Conservation (phyloP, 1,284 basidiomycete species). For the Heliocybe sulcata region DNA sequence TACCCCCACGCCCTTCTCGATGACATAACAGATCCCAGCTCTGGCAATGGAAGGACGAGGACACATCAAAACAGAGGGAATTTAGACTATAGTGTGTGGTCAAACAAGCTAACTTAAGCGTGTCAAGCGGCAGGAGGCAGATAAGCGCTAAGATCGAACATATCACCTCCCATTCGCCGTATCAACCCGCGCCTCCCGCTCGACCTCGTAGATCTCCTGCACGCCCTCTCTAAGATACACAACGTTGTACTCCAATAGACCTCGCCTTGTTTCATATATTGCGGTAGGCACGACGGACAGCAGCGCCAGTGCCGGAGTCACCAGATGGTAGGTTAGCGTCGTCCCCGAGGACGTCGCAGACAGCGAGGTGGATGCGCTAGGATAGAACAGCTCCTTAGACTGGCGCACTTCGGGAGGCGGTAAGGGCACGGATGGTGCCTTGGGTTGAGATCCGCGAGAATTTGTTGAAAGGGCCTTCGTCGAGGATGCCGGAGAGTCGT, state of each 20-base stretch:
- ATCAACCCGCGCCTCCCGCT: slow-evolving; percentile 37
- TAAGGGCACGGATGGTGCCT: not conserved
- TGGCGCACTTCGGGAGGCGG: slow-evolving; percentile 3
- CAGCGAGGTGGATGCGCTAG: slow-evolving; percentile 46
- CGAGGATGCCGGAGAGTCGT: not conserved
- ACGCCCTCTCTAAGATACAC: slow-evolving; percentile 80
- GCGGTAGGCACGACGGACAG: slow-evolving; percentile 77
- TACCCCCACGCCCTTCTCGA: too few relatives aligned
- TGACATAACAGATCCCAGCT: too few relatives aligned
- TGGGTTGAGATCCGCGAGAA: not conserved
- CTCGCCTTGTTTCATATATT: slow-evolving; percentile 72
- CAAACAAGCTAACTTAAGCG: too few relatives aligned
- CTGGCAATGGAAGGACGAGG: too few relatives aligned
- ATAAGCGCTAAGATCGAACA: too few relatives aligned
- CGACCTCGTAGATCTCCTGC: slow-evolving; percentile 69
- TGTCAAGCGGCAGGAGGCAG: too few relatives aligned
- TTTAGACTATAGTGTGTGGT: too few relatives aligned
- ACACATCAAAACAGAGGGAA: too few relatives aligned
- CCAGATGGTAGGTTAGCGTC: slow-evolving; percentile 82
- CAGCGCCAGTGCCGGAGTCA: slow-evolving; percentile 77
- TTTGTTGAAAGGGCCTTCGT: not conserved
- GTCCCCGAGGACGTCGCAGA: slow-evolving; percentile 58
- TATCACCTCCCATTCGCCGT: too few relatives aligned
- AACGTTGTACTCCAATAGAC: slow-evolving; percentile 90
- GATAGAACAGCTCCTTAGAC: slow-evolving; percentile 36